Base-by-base conservation (phyloP, 2,329 filamentous ascomycete genomes). In the Cyphellophora attinorum region DNA sequence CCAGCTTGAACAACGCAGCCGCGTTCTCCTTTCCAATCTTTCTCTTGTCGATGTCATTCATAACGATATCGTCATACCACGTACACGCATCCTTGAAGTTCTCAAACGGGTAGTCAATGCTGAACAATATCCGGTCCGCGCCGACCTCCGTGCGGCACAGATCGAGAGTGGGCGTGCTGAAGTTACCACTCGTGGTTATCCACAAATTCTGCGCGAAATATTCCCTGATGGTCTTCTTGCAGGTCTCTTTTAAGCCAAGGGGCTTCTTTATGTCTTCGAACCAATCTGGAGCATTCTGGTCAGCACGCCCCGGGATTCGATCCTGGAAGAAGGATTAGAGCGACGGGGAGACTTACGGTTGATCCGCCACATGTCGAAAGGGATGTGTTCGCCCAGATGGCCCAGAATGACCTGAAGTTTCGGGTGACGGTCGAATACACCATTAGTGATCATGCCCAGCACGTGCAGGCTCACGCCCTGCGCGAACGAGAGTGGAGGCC, bases 1-100 rank as follows among this genome's bases (percentile, higher is more conserved):
- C 35, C 27, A 44, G 19, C 23, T 42, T 46, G 27, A 74, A 52
- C 45, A 74, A 46, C 27, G 51, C 59, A 46, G 68, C 62, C 4
- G 69, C 69, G 55, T 75, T 75, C 35, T 54, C 54, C 50, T 61
- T 67, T 0, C 58, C 63, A 46, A 75, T 65, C 28, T 52, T 56
- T 31, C 67, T 62, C 46, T 70, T 58, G 33, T 70, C 61, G 31
- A 69, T 62, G 16, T 56, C 51, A 0, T 49, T 62, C 18, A 77
- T 56, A 42, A 42, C 38, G 13, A 40, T 34, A 19, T 44, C 39
- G 38, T 51, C 49, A 14, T 42, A 51, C 49, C 49, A 51, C 11
- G 37, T 40, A 27, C 49, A 51, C 3, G 39, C 49, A 37, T 51
- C 44, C 16, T 41, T 32, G 33, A 47, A 48, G 11, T 31, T 42